Conservation (phyloP, 805 yeast species). For the Brettanomyces sp. region DNA sequence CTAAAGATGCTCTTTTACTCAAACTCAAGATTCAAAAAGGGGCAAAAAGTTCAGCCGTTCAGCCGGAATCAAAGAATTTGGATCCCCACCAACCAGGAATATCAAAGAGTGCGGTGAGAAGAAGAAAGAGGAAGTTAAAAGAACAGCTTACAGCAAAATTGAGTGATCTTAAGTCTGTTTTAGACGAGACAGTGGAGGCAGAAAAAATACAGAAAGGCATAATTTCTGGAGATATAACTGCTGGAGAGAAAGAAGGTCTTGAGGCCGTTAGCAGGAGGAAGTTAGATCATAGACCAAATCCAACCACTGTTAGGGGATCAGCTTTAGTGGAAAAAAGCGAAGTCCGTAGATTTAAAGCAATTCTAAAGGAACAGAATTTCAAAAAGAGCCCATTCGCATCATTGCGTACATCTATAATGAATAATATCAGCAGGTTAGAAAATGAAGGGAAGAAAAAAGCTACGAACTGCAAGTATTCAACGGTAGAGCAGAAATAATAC, state of each 20-base stretch:
- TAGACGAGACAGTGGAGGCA: conserved; percentile 29
- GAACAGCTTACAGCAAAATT: conserved; percentile 61
- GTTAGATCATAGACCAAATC: conserved; percentile 28
- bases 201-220: conserved; percentile 5
- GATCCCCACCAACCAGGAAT: conserved; percentile 34
- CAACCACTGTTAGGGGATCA: conserved; percentile 32
- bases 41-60: neutral
- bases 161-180: conserved; percentile 48
- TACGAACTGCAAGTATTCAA: neutral
- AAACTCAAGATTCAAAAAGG: conserved; percentile 1
- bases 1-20: neutral
- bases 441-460: neutral
- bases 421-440: conserved; percentile 13
- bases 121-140: conserved; percentile 52
- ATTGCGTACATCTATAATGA: conserved; percentile 47
- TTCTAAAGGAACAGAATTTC: conserved; percentile 46
- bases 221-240: conserved; percentile 1
- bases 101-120: conserved; percentile 56
- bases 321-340: conserved; percentile 48
- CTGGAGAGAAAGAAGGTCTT: conserved; percentile 12
- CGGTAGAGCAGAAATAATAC: neutral
- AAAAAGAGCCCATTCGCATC: conserved; percentile 57
- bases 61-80: conserved; percentile 2
- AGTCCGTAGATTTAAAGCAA: conserved; percentile 45
- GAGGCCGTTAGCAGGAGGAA: conserved; percentile 16